Percentiles rank a stretch among this genome's conserved stretches.
These are phyloP conservation scores for Agaricus subrufescens DNA, from an alignment of 768 basidiomycete genomes.

Conservation along the genomic window DNA sequence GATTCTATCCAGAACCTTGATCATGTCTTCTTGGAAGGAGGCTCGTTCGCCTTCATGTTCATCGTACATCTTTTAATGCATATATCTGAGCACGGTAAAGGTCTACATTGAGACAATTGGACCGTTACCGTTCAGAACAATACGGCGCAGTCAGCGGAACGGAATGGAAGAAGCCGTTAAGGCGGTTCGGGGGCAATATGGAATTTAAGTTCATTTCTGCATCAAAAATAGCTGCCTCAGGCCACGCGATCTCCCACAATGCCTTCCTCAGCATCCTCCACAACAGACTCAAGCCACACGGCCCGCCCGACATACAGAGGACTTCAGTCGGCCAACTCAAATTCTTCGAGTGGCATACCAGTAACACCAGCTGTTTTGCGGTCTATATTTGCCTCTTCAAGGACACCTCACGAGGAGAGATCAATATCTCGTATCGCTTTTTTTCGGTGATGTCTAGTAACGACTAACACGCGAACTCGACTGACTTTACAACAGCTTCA, in stretches of 20 bases:
- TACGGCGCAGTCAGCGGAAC: too few species aligned
- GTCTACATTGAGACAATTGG: neutral
- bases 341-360: conserved; percentile 61
- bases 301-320: conserved; percentile 30
- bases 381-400: conserved; percentile 83
- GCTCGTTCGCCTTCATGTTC: conserved; percentile 24
- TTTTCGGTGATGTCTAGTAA: conserved; percentile 54
- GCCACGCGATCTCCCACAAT: conserved; percentile 23
- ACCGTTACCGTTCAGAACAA: neutral
- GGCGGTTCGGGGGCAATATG: too few species aligned
- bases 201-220: too few species aligned
- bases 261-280: conserved; percentile 38
- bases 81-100: neutral
- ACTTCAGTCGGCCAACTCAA: conserved; percentile 26
- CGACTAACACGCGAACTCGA: neutral
- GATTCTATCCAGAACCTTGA: conserved; percentile 54
- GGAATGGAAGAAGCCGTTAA: too few species aligned
- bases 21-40: conserved; percentile 50
- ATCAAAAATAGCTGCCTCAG: neutral
- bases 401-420: conserved; percentile 76
- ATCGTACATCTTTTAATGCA: conserved; percentile 16
- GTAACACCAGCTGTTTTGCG: conserved; percentile 79
- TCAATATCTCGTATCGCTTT: conserved; percentile 83
- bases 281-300: conserved; percentile 45
- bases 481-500: conserved; percentile 47